phyloP scores from a whole-genome alignment of 305 asterid genomes.

The Fraxinus floribunda region DNA sequence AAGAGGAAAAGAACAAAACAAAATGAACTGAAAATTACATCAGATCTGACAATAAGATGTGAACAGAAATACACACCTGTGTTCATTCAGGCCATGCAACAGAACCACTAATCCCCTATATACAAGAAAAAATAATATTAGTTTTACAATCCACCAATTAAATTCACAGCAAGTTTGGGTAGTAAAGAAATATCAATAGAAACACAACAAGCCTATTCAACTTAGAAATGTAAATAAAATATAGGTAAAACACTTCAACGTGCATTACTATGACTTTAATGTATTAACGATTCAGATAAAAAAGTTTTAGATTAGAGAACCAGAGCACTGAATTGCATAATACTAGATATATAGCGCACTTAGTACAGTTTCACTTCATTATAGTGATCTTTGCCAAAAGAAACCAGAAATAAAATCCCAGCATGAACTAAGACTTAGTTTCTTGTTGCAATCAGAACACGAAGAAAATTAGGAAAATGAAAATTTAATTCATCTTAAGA shows the following conservation, averaged over 20 bases:
- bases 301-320: neutral
- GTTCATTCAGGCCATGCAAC: conserved; percentile 90
- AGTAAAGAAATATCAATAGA: neutral
- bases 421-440: neutral
- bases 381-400: neutral
- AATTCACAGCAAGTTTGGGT: neutral
- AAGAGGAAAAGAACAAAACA: conserved; percentile 1
- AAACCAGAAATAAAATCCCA: neutral
- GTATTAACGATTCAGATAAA: neutral
- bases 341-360: neutral
- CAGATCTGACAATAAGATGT: neutral
- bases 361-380: neutral
- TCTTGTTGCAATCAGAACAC: neutral
- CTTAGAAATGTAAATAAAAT: neutral
- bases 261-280: neutral
- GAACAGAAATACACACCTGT: conserved; percentile 52
- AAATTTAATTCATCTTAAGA: neutral
- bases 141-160: neutral
- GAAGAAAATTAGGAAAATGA: neutral
- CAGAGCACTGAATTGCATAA: neutral
- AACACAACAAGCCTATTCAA: neutral
- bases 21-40: conserved; percentile 5
- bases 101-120: conserved; percentile 78
- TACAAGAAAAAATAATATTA: conserved; percentile 13
- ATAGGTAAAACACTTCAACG: neutral